Conservation (phyloP, 352 stramenopile genomes). For the Globisporangium lucens region DNA sequence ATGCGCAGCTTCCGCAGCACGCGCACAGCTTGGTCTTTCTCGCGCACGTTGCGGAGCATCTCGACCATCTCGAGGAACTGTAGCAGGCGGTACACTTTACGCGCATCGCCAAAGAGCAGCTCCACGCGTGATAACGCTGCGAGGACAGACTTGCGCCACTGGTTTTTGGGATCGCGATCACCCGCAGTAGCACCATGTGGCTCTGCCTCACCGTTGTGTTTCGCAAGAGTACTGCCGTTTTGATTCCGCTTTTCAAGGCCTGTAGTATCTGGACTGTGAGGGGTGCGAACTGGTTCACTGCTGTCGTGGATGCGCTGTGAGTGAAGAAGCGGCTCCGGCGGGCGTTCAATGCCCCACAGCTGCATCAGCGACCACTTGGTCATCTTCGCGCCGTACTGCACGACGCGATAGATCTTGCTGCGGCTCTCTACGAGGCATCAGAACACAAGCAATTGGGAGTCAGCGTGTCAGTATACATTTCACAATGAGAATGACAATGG, state of each 20-base stretch:
- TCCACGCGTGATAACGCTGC: slow-evolving; percentile 35
- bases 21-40: slow-evolving; percentile 24
- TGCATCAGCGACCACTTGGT: slow-evolving; percentile 41
- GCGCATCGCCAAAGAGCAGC: slow-evolving; percentile 46
- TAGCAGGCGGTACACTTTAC: slow-evolving; percentile 59
- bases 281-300: neutral
- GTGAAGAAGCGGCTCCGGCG: neutral
- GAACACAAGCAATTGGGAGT: neutral
- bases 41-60: slow-evolving; percentile 42
- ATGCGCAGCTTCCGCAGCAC: slow-evolving; percentile 43
- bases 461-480: neutral
- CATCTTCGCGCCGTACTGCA: slow-evolving; percentile 64
- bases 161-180: neutral
- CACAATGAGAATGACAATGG: neutral
- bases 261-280: neutral
- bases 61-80: slow-evolving; percentile 68
- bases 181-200: neutral
- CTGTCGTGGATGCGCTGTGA: slow-evolving; percentile 3
- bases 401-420: slow-evolving; percentile 56
- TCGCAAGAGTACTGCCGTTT: neutral
- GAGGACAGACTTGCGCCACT: slow-evolving; percentile 16
- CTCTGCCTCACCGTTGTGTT: neutral
- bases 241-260: neutral
- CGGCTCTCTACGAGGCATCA: slow-evolving; percentile 37
- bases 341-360: slow-evolving; percentile 15